These are phyloP conservation scores for Fusarium sp. DNA, from an alignment of 2,329 filamentous ascomycete genomes.

Conservation along the genomic window DNA sequence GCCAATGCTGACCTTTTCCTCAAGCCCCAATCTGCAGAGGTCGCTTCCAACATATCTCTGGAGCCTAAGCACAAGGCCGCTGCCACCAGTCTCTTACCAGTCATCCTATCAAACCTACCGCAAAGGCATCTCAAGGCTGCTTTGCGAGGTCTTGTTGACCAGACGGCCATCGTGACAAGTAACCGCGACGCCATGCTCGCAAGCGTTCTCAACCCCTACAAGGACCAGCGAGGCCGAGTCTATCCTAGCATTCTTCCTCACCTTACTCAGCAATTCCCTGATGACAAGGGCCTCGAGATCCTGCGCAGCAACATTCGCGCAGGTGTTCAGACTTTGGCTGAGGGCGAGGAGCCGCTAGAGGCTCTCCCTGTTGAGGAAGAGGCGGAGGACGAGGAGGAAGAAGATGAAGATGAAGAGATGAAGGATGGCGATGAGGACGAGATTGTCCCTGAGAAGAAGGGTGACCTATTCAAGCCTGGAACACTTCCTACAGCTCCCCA, in stretches of 20 bases:
- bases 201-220: constrained; percentile 82
- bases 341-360: constrained; percentile 38
- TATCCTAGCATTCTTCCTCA: constrained; percentile 84
- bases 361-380: constrained; percentile 44
- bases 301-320: constrained; percentile 70
- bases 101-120: constrained; percentile 71
- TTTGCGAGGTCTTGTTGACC: constrained; percentile 80
- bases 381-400: constrained; percentile 52
- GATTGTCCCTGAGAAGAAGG: constrained; percentile 27
- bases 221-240: constrained; percentile 70
- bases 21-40: constrained; percentile 50
- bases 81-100: constrained; percentile 71
- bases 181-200: constrained; percentile 80
- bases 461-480: constrained; percentile 37
- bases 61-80: constrained; percentile 62
- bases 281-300: constrained; percentile 75
- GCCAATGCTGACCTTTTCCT: constrained; percentile 81
- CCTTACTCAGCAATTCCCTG: constrained; percentile 72
- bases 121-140: constrained; percentile 76
- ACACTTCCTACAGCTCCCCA: constrained; percentile 35
- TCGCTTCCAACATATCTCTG: constrained; percentile 51
- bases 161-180: constrained; percentile 78
- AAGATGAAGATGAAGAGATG: constrained; percentile 48
- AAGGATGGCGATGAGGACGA: constrained; percentile 54
- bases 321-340: constrained; percentile 40